Conservation (phyloP, 176 grass and related monocot species). For the Lolium perenne region DNA sequence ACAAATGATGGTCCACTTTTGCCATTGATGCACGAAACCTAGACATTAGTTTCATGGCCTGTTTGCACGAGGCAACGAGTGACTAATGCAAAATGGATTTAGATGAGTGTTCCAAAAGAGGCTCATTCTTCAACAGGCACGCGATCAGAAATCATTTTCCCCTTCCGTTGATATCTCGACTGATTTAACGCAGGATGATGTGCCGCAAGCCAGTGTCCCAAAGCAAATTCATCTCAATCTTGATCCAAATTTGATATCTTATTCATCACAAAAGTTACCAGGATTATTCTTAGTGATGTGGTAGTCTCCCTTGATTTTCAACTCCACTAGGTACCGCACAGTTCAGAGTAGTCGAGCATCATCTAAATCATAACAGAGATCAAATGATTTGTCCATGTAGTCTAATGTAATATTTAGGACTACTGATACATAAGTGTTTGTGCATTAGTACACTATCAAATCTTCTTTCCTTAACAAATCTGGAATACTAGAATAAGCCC, state of each 20-base stretch:
- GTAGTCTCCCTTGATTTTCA: neutral
- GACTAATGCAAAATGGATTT: neutral
- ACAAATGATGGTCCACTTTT: neutral
- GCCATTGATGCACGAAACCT: neutral
- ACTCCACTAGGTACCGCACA: constrained; percentile 8
- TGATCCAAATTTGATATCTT: neutral
- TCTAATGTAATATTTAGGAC: neutral
- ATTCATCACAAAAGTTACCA: neutral
- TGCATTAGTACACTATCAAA: neutral
- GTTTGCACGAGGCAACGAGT: constrained; percentile 5
- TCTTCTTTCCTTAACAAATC: neutral
- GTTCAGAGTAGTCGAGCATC: neutral
- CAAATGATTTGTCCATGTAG: neutral
- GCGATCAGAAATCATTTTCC: too few species aligned
- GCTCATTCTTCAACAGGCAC: too few species aligned
- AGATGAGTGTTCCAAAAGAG: neutral
- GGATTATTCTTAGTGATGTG: neutral
- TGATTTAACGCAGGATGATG: neutral
- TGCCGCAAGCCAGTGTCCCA: neutral
- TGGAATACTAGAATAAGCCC: neutral
- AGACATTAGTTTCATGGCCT: neutral
- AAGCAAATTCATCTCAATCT: neutral
- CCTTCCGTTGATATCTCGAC: neutral
- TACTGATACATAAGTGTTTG: neutral
- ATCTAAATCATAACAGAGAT: neutral